A percentile compares a stretch with the other conserved stretches of the same genome.
phyloP scores from a whole-genome alignment of 2,329 filamentous ascomycete genomes.

The Penicillium brevicompactum region DNA sequence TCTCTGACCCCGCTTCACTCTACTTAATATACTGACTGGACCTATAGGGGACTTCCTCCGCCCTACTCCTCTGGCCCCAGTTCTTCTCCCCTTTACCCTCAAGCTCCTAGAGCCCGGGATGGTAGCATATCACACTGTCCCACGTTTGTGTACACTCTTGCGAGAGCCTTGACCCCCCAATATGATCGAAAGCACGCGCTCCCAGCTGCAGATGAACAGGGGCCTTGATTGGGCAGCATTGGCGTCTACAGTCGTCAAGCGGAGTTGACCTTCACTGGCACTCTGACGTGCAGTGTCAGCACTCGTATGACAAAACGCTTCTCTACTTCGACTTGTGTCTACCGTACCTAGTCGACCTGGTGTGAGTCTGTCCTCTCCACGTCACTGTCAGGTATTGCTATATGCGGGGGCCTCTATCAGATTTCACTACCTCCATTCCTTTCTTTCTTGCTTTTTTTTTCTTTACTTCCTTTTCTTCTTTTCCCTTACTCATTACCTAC shows the following conservation, averaged over 20 bases:
- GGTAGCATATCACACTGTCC: slow-evolving; percentile 25
- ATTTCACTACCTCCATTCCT: not conserved
- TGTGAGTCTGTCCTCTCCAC: not conserved
- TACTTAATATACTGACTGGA: not conserved
- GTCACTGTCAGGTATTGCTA: not conserved
- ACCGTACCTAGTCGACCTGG: too few species aligned
- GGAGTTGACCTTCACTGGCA: not conserved
- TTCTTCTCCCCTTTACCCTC: not conserved
- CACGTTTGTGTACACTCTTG: slow-evolving; percentile 23
- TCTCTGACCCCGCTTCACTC: slow-evolving; percentile 2
- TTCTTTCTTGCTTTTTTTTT: not conserved
- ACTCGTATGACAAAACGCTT: not conserved
- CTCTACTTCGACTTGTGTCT: not conserved
- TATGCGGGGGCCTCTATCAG: not conserved
- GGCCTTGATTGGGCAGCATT: slow-evolving; percentile 1
- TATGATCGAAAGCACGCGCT: not conserved
- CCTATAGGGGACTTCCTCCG: not conserved
- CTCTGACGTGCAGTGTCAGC: not conserved
- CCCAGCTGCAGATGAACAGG: slow-evolving; percentile 1
- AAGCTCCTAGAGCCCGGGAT: not conserved
- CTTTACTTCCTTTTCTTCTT: not conserved
- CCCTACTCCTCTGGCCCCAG: not conserved
- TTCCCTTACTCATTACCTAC: not conserved
- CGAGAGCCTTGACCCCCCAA: slow-evolving; percentile 7
- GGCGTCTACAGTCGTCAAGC: not conserved